Base-by-base conservation (phyloP, 169 alveolate species). In the Cryptosporidium ryanae region DNA sequence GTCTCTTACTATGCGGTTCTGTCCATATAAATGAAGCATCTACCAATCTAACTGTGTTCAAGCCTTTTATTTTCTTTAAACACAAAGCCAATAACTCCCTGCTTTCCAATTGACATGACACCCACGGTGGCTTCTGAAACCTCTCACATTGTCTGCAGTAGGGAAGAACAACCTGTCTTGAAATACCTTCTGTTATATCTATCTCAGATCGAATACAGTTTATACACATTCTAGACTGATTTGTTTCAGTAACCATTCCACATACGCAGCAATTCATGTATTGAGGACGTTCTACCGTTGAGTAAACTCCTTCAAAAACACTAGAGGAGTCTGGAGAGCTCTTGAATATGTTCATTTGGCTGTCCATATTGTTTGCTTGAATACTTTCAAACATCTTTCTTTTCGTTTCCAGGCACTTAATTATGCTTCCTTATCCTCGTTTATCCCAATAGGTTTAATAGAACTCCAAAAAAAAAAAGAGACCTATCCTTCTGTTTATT, bases 11-110 rank as follows among this genome's bases (percentile, higher is more conserved):
- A 82, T 97, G 99, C 21, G 99, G 99, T 84, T 98, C 99, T 12
- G 99, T 97, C 94, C 97, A 98, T 27, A 97, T 90, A 93, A 98
- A 98, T 54, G 93, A 90, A 50, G 99, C 98, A 92, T 98, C 99
- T 15, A 97, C 92, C 21, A 98, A 76, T 90, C 97, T 96, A 43
- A 98, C 97, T 43, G 83, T 66, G 82, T 96, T 97, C 38, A 98
- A 90, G 55, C 99, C 99, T 82, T 97, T 96, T 52, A 98, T 94
- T 90, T 96, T 96, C 92, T 97, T 97, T 55, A 98, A 93, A 90
- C 99, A 97, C 27, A 98, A 84, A 25, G 99, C 96, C 82, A 98
- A 91, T 66, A 98, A 93, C 92, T 98, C 99, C 67, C 96, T 96
- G 64, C 98, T 94, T 93, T 98, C 99, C 59, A 95, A 93, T 84